Conservation (phyloP, 176 grass and related monocot species). For the Ensete ventricosum region DNA sequence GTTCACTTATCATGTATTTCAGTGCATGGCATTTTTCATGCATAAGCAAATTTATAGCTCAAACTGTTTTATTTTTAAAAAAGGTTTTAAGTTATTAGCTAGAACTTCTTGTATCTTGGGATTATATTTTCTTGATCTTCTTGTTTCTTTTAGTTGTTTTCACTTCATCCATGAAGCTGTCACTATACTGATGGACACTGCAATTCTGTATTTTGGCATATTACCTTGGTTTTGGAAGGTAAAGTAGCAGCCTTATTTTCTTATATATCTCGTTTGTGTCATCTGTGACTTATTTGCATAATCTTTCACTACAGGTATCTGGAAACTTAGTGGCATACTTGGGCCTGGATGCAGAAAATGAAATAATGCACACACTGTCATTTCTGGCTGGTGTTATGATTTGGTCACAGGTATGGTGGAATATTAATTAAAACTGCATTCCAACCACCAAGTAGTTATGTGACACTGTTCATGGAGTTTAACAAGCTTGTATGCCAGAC, state of each 20-base stretch:
- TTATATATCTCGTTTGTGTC: background rate
- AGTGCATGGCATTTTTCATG: background rate
- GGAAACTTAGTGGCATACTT: slow-evolving; percentile 37
- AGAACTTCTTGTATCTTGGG: background rate
- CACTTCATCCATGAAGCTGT: slow-evolving; percentile 75
- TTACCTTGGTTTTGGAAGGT: slow-evolving; percentile 98
- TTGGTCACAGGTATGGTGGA: slow-evolving; percentile 84
- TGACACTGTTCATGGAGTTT: background rate
- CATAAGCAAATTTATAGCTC: background rate
- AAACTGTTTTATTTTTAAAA: background rate
- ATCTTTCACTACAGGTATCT: slow-evolving; percentile 48
- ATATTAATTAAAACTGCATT: background rate
- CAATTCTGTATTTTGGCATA: slow-evolving; percentile 77
- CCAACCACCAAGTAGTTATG: background rate
- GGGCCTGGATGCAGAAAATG: slow-evolving; percentile 81
- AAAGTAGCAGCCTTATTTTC: slow-evolving; percentile 20
- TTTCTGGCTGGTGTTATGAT: slow-evolving; percentile 90
- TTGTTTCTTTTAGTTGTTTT: slow-evolving; percentile 36
- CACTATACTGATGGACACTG: slow-evolving; percentile 78
- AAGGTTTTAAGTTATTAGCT: background rate
- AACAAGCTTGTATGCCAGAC: too few species aligned
- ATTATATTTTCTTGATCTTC: background rate
- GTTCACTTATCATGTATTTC: slow-evolving; percentile 18
- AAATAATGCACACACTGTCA: slow-evolving; percentile 90
- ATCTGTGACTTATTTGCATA: slow-evolving; percentile 23